Conservation (phyloP, 1,284 basidiomycete genomes). For the Puccinia novopanici region DNA sequence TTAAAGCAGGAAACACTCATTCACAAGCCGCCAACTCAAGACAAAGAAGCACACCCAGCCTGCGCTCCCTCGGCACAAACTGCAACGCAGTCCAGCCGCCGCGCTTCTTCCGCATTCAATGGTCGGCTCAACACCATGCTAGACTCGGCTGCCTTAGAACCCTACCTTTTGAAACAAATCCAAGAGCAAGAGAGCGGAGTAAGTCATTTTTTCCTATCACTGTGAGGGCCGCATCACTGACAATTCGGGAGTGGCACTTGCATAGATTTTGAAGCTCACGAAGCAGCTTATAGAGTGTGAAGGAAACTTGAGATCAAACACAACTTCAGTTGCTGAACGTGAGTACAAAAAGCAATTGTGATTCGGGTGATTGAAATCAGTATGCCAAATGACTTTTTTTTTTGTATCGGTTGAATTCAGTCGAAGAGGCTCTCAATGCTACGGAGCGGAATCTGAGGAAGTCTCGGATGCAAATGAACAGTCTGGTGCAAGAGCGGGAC, state of each 20-base stretch:
- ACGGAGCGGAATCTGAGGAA: slow-evolving; percentile 88
- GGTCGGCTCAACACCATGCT: slow-evolving; percentile 50
- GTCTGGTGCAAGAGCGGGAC: slow-evolving; percentile 79
- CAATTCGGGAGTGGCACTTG: background rate
- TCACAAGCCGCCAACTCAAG: background rate
- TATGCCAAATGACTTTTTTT: slow-evolving; percentile 51
- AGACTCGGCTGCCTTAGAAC: slow-evolving; percentile 62
- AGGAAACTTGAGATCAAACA: slow-evolving; percentile 82
- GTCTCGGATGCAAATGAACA: slow-evolving; percentile 82
- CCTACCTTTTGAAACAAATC: slow-evolving; percentile 66
- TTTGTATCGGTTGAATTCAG: slow-evolving; percentile 60
- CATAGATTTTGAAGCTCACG: slow-evolving; percentile 79
- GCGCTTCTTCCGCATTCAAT: slow-evolving; percentile 18
- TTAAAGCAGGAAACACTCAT: background rate
- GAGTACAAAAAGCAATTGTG: background rate
- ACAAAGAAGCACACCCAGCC: background rate
- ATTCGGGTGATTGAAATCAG: background rate
- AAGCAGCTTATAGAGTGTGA: slow-evolving; percentile 88
- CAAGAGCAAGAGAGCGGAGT: slow-evolving; percentile 76
- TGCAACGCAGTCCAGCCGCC: background rate
- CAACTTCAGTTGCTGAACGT: slow-evolving; percentile 71
- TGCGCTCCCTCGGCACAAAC: background rate
- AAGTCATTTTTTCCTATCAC: background rate
- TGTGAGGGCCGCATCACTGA: background rate
- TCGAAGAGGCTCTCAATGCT: slow-evolving; percentile 80